Evolutionary conservation across 306 rosid genomes (phyloP), one percentile per base, ranked within the genome.

Genomic region (Hippophae tibetana): DNA sequence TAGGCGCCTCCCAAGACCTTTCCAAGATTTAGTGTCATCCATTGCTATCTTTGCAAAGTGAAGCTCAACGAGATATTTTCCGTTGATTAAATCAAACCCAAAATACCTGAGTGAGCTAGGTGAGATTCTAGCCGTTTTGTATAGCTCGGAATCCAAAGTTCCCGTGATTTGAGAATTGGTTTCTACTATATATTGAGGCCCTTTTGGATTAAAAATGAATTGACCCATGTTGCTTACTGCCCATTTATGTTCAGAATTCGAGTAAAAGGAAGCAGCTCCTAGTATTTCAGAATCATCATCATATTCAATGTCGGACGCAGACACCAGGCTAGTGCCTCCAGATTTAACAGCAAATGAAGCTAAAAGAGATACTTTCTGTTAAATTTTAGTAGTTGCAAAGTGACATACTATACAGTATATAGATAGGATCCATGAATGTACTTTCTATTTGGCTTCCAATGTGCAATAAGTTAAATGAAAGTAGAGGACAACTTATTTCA

Each of bases 31-130:
- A 50, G 64, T 42, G 58, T 74, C 74, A 5, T 69, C 79, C 74
- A 74, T 63, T 43, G 55, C 48, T 55, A 74, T 64, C 68, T 74
- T 71, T 8, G 75, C 79, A 60, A 74, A 74, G 74, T 74, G 79
- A 55, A 74, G 74, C 71, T 64, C 68, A 10, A 74, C 61, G 7
- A 23, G 6, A 42, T 74, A 69, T 43, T 58, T 56, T 6, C 75
- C 79, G 38, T 74, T 74, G 42, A 6, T 46, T 68, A 74, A 42
- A 9, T 53, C 68, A n/a, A 63, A 72, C 54, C 79, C 75, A 25
- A 58, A 69, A 61, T 74, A 69, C 71, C 75, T 69, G 12, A 74
- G 68, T 23, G 79, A 74, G 75, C 59, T 64, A 27, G 79, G 72
- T 13, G 79, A 69, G 57, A 69, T 60, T 61, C 72, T 74, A 7